These are phyloP conservation scores for Scytalidium lignicola DNA, from an alignment of 2,329 filamentous ascomycete species.

Conservation along the genomic window DNA sequence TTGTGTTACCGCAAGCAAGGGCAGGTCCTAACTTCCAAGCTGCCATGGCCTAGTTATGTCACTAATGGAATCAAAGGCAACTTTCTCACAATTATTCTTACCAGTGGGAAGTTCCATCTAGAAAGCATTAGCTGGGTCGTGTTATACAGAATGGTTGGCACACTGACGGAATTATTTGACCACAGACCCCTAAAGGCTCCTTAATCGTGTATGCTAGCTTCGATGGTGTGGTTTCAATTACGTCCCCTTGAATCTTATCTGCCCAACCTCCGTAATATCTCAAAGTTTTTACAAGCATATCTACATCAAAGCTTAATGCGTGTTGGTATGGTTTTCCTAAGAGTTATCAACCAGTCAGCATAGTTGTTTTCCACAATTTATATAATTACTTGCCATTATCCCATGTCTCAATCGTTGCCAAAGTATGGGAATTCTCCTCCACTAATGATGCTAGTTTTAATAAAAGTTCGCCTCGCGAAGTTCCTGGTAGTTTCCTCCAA, in stretches of 20 bases:
- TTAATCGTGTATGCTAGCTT: conserved; percentile 72
- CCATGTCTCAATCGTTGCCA: conserved; percentile 58
- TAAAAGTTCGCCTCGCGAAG: conserved; percentile 63
- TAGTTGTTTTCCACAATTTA: too few species aligned
- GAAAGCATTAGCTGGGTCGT: too few species aligned
- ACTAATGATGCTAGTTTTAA: conserved; percentile 65
- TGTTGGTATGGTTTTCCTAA: conserved; percentile 62
- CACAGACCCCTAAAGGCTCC: conserved; percentile 70
- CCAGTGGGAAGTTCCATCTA: conserved; percentile 73
- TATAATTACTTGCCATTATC: conserved; percentile 53
- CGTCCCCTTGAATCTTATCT: conserved; percentile 70
- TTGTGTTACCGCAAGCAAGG: conserved; percentile 51
- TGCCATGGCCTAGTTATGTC: too few species aligned
- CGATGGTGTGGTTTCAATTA: conserved; percentile 59
- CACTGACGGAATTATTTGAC: conserved; percentile 68
- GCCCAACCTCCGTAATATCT: conserved; percentile 73
- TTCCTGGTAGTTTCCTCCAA: conserved; percentile 61
- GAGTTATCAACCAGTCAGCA: conserved; percentile 34
- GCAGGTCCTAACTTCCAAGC: conserved; percentile 71
- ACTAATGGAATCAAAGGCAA: too few species aligned
- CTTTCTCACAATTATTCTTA: too few species aligned
- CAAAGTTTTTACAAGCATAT: conserved; percentile 50
- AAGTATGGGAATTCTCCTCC: conserved; percentile 53
- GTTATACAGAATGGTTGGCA: too few species aligned
- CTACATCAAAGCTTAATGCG: conserved; percentile 56